phyloP scores from a whole-genome alignment of 345 rosid species.

The Eucalyptus fibrosa region DNA sequence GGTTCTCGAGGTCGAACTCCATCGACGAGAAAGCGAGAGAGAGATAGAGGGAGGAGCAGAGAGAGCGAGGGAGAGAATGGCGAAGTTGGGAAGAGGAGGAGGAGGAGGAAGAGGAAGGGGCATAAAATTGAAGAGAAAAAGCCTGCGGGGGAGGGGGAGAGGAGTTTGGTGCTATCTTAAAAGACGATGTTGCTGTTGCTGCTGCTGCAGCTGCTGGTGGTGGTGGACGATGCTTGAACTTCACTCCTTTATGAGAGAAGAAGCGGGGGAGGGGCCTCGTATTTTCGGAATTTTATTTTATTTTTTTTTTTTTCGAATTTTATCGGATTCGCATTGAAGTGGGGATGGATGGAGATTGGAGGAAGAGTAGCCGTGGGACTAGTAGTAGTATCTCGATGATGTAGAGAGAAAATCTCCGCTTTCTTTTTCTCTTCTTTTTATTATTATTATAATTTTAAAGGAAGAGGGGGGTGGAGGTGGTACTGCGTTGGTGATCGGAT shows the following conservation, averaged over 20 bases:
- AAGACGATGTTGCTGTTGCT: not conserved
- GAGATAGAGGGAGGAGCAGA: not conserved
- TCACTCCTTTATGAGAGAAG: not conserved
- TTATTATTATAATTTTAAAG: too few relatives aligned
- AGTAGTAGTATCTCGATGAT: not conserved
- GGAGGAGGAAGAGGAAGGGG: not conserved
- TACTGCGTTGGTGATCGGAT: not conserved
- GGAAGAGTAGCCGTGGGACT: not conserved
- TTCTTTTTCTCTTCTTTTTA: not conserved
- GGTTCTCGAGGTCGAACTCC: slow-evolving; percentile 76
- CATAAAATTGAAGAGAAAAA: not conserved
- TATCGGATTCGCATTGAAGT: not conserved
- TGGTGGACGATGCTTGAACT: not conserved
- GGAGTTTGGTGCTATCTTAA: not conserved
- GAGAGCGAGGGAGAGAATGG: not conserved
- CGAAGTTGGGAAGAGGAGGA: not conserved
- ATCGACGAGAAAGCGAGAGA: slow-evolving; percentile 7
- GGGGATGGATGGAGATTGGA: not conserved
- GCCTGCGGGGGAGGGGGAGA: not conserved
- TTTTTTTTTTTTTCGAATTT: not conserved
- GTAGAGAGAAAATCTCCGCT: not conserved
- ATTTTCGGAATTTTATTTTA: not conserved
- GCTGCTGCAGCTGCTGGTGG: not conserved
- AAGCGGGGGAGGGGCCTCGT: not conserved
- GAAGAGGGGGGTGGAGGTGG: not conserved